phyloP scores from a whole-genome alignment of 2,329 filamentous ascomycete genomes.

The Pyricularia grisea region DNA sequence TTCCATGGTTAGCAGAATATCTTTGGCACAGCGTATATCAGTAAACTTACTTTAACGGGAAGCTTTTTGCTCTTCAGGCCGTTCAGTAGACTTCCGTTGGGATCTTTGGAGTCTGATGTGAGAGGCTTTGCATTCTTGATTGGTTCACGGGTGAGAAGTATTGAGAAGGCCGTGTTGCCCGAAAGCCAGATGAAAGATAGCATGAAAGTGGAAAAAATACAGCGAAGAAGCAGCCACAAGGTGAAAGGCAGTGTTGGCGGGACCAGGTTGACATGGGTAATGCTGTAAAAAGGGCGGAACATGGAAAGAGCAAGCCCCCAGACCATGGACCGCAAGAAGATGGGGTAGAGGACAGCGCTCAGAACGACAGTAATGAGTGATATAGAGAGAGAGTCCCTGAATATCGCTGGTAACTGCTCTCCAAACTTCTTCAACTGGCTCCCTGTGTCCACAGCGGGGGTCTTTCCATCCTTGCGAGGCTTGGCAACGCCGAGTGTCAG shows the following conservation, averaged over 20 bases:
- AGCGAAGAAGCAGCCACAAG: conserved; percentile 44
- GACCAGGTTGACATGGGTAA: conserved; percentile 61
- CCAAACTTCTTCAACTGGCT: conserved; percentile 24
- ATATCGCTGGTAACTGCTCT: conserved; percentile 28
- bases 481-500: conserved; percentile 38
- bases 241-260: conserved; percentile 46
- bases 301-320: conserved; percentile 65
- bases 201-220: conserved; percentile 52
- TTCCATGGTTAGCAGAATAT: neutral
- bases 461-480: conserved; percentile 11
- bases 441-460: conserved; percentile 12
- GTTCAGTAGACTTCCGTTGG: conserved; percentile 79
- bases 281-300: conserved; percentile 63
- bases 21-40: neutral
- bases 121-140: conserved; percentile 78
- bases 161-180: conserved; percentile 66
- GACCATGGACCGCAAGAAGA: conserved; percentile 50
- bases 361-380: conserved; percentile 29
- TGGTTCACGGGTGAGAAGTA: conserved; percentile 73
- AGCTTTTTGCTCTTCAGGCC: conserved; percentile 79
- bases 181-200: conserved; percentile 67
- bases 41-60: conserved; percentile 44
- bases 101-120: conserved; percentile 77
- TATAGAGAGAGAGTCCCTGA: conserved; percentile 27
- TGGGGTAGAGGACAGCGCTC: conserved; percentile 49